Conservation (phyloP, 2,329 filamentous ascomycete genomes). For the Helotiales sp. region DNA sequence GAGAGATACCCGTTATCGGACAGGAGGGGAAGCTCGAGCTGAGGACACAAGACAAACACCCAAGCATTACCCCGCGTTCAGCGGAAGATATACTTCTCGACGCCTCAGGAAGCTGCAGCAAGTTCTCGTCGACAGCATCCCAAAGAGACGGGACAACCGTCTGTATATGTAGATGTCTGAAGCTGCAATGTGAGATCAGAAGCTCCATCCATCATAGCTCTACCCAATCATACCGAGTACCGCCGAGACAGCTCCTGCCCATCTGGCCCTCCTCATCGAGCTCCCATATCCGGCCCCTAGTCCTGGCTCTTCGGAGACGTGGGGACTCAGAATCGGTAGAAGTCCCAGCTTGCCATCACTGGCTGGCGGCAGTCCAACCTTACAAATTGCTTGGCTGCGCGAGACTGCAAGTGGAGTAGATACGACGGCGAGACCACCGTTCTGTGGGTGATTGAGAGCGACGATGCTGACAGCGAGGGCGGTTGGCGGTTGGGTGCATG, state of each 20-base stretch:
- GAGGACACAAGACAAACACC: neutral
- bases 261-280: neutral
- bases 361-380: neutral
- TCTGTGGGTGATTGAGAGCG: neutral
- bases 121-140: neutral
- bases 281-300: neutral
- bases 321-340: neutral
- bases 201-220: neutral
- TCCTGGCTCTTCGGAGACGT: constrained; percentile 7
- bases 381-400: neutral
- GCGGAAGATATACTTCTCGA: neutral
- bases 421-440: neutral
- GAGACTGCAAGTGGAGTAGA: neutral
- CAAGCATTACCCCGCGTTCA: constrained; percentile 10
- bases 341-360: neutral
- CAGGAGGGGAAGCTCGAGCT: neutral
- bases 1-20: constrained; percentile 10
- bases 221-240: constrained; percentile 1
- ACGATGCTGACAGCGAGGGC: neutral
- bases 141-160: neutral
- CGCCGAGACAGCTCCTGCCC: neutral
- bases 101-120: neutral
- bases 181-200: neutral
- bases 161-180: neutral
- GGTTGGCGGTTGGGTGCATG: constrained; percentile 1